Evolutionary conservation across 2,329 filamentous ascomycete species (phyloP).

Genomic region (Monosporascus ibericus): DNA sequence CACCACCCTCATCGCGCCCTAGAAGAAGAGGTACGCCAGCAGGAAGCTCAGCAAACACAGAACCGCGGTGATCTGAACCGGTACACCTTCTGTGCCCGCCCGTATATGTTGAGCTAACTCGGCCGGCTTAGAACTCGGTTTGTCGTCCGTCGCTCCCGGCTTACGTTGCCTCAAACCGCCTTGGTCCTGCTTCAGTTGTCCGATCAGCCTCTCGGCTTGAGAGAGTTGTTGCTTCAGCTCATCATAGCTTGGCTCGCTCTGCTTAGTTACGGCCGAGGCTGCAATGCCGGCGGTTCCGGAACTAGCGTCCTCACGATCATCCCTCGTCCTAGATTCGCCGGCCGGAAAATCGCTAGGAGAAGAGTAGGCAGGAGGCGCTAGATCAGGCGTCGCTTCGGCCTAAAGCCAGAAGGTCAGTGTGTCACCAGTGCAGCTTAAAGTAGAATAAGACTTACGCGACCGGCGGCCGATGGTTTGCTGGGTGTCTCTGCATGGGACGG

Average conservation of each 20-base stretch:
- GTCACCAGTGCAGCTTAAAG: conserved; percentile 2
- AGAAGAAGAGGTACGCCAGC: conserved; percentile 95
- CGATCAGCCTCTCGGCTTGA: conserved; percentile 69
- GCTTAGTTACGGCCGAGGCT: conserved; percentile 42
- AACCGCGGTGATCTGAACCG: conserved; percentile 76
- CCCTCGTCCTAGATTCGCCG: conserved; percentile 26
- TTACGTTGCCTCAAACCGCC: conserved; percentile 77
- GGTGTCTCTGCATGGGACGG: conserved; percentile 30
- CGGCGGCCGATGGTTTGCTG: conserved; percentile 31
- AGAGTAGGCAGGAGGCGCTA: conserved; percentile 36
- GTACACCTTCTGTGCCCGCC: conserved; percentile 67
- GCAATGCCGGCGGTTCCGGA: conserved; percentile 28
- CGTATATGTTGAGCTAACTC: conserved; percentile 49
- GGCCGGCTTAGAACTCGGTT: conserved; percentile 30
- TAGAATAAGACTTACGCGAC: conserved; percentile 32
- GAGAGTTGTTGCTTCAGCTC: conserved; percentile 68
- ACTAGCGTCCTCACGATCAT: neutral
- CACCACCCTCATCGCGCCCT: conserved; percentile 22
- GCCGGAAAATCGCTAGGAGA: conserved; percentile 34
- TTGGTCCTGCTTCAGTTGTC: conserved; percentile 58
- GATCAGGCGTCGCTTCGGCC: conserved; percentile 38
- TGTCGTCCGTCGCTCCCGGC: conserved; percentile 48
- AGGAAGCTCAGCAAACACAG: conserved; percentile 88
- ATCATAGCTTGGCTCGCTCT: conserved; percentile 37
- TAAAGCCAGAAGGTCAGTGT: conserved; percentile 10